Evolutionary conservation across 306 rosid species (phyloP).

Genomic region (Psophocarpus tetragonolobus): DNA sequence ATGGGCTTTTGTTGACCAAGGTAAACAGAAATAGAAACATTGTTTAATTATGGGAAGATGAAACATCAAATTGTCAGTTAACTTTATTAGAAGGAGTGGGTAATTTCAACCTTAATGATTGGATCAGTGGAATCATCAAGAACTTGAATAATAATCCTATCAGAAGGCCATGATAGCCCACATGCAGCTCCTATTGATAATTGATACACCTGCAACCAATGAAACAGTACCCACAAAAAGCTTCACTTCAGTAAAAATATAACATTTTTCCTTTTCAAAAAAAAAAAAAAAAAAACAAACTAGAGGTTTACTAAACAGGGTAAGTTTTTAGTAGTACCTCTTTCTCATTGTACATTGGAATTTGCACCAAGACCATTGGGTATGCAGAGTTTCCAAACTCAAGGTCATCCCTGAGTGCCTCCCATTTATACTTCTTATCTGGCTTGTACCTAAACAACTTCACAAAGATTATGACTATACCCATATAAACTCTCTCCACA

Average conservation of each 20-base stretch:
- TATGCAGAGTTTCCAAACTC: slow-evolving; percentile 67
- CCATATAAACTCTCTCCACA: slow-evolving; percentile 84
- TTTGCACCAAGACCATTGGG: slow-evolving; percentile 71
- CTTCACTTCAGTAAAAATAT: not conserved
- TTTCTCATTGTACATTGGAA: slow-evolving; percentile 71
- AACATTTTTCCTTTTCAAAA: not conserved
- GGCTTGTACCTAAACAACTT: slow-evolving; percentile 60
- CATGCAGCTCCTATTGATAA: slow-evolving; percentile 75
- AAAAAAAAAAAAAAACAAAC: too few relatives aligned
- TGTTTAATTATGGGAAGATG: slow-evolving; percentile 16
- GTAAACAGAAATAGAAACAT: not conserved
- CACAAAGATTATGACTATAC: slow-evolving; percentile 55
- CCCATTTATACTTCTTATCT: slow-evolving; percentile 77
- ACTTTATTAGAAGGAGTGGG: slow-evolving; percentile 26
- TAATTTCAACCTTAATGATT: slow-evolving; percentile 60
- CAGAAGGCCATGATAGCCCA: slow-evolving; percentile 70
- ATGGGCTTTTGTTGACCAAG: slow-evolving; percentile 5
- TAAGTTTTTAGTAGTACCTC: slow-evolving; percentile 41
- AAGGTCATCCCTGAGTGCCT: slow-evolving; percentile 64
- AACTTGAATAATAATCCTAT: slow-evolving; percentile 73
- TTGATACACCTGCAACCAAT: slow-evolving; percentile 58
- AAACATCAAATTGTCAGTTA: slow-evolving; percentile 19
- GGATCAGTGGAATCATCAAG: slow-evolving; percentile 79
- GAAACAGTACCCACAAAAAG: slow-evolving; percentile 24
- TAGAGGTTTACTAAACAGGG: not conserved